Conservation (phyloP, 805 yeast species). For the Candida sanyiensis region DNA sequence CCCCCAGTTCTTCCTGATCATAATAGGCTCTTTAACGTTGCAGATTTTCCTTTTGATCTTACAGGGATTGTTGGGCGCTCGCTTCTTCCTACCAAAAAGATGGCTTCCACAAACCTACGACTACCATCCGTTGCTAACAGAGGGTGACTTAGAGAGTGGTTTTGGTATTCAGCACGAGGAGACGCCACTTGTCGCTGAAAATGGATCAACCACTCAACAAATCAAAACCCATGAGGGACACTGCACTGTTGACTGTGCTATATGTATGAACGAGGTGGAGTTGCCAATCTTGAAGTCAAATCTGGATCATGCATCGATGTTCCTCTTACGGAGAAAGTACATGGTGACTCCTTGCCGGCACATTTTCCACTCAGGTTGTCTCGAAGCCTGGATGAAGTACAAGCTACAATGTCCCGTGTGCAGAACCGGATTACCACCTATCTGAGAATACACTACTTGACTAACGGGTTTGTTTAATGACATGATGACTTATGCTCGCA, state of each 20-base stretch:
- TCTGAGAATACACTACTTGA: no score
- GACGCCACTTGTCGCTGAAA: conserved; percentile 19
- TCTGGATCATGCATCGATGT: conserved; percentile 20
- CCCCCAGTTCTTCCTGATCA: conserved; percentile 38
- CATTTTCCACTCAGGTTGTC: conserved; percentile 82
- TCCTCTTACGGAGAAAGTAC: conserved; percentile 37
- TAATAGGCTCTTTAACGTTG: conserved; percentile 49
- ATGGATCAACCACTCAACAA: conserved; percentile 24
- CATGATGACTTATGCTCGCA: no score
- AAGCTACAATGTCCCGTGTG: conserved; percentile 94
- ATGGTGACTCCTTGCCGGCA: conserved; percentile 92
- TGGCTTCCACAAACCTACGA: conserved; percentile 78
- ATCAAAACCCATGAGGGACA: conserved; percentile 31
- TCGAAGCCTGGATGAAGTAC: conserved; percentile 90
- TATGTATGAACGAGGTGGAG: conserved; percentile 80
- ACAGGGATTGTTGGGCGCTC: conserved; percentile 69
- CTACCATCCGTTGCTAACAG: conserved; percentile 64
- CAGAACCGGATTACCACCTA: conserved; percentile 77
- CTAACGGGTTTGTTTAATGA: neutral
- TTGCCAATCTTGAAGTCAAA: conserved; percentile 39
- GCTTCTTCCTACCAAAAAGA: conserved; percentile 75
- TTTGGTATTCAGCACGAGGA: conserved; percentile 47
- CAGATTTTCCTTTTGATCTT: conserved; percentile 55
- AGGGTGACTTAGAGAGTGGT: conserved; percentile 57
- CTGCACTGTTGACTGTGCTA: conserved; percentile 71